These are phyloP conservation scores for Chlorella sp. DNA, from an alignment of 139 green algal genomes.

Conservation along the genomic window DNA sequence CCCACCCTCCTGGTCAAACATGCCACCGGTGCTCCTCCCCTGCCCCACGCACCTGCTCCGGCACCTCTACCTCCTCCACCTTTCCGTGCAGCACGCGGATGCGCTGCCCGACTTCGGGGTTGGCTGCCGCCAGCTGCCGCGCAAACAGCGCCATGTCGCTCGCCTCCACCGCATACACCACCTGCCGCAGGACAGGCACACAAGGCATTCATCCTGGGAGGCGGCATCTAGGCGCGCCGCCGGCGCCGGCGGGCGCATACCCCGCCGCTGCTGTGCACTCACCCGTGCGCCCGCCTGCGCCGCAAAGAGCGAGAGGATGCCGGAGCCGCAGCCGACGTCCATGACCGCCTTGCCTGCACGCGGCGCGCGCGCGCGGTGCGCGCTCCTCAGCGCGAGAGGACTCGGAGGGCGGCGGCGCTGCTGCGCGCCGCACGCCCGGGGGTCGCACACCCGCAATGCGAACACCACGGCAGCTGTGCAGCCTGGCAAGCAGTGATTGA, in stretches of 20 bases:
- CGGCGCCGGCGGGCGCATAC: not conserved
- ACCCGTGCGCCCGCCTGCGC: conserved; percentile 80
- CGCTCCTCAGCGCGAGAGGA: no score
- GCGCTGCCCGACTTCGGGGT: conserved; percentile 43
- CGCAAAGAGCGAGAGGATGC: conserved; percentile 96
- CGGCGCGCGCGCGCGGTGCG: no score
- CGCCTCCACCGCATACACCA: conserved; percentile 96
- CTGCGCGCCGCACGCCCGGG: no score
- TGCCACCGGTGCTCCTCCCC: no score
- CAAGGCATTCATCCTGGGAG: no score
- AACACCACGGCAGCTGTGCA: no score
- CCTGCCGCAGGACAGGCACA: no score
- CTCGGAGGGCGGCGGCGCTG: no score
- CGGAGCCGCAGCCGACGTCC: conserved; percentile 93
- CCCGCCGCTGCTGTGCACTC: not conserved
- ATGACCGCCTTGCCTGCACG: conserved; percentile 91
- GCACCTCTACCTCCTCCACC: conserved; percentile 73
- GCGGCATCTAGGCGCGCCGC: no score
- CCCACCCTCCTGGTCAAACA: no score
- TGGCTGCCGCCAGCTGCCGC: conserved; percentile 66
- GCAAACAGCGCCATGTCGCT: conserved; percentile 84
- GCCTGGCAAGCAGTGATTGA: no score
- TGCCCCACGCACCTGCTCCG: conserved; percentile 81
- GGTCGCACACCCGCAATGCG: no score
- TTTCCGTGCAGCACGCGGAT: conserved; percentile 68